Evolutionary conservation across 768 basidiomycete genomes (phyloP).

Genomic region (Phaeotremella fagi): DNA sequence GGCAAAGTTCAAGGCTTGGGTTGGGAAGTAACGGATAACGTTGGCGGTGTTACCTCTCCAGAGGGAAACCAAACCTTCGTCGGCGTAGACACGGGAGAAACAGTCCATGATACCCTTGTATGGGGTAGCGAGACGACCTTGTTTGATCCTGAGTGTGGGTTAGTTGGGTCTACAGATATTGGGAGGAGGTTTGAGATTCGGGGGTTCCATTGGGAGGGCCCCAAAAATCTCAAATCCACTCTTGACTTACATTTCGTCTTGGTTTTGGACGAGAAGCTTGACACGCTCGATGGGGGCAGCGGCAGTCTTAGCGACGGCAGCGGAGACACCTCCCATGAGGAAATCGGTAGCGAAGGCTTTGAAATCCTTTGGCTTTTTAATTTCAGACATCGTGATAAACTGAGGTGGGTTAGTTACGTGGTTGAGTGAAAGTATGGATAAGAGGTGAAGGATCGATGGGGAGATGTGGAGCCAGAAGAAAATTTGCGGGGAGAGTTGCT

Average conservation of each 20-base stretch:
- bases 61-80: constrained; percentile 90
- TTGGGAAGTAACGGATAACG: constrained; percentile 99
- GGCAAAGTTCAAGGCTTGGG: constrained; percentile 98
- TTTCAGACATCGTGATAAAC: constrained; percentile 32
- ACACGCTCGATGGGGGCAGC: constrained; percentile 99
- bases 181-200: too few relatives aligned
- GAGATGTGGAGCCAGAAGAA: too few relatives aligned
- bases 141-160: constrained; percentile 73
- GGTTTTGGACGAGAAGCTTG: constrained; percentile 96
- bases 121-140: constrained; percentile 90
- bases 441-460: too few relatives aligned
- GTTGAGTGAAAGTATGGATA: too few relatives aligned
- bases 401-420: too few relatives aligned
- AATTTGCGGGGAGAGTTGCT: constrained; percentile 14
- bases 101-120: constrained; percentile 97
- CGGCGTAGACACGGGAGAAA: constrained; percentile 82
- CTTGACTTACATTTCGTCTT: constrained; percentile 81
- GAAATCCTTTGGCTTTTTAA: constrained; percentile 73
- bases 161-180: background rate
- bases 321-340: constrained; percentile 55
- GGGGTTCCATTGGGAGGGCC: too few relatives aligned
- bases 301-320: constrained; percentile 94
- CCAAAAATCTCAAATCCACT: background rate
- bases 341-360: constrained; percentile 71
- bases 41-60: constrained; percentile 99